Evolutionary conservation across 495 filamentous ascomycete species (phyloP).

Genomic region (Apodospora peruviana): DNA sequence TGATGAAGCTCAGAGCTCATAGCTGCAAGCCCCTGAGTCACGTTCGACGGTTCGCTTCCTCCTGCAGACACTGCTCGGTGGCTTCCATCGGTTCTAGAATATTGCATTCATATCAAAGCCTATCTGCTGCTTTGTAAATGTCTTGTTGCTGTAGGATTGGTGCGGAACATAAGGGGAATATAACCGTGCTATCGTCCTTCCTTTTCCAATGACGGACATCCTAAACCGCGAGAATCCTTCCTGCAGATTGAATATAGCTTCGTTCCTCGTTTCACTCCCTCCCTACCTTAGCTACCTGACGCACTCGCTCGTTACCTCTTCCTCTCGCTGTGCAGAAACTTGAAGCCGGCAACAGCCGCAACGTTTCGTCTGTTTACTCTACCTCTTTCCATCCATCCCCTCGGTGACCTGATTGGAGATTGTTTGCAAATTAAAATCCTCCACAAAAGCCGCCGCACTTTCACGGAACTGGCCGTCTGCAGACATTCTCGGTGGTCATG

Average conservation of each 20-base stretch:
- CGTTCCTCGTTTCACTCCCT: neutral
- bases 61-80: neutral
- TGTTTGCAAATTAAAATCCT: no score
- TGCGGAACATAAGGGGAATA: neutral
- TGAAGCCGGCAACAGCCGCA: constrained; percentile 2
- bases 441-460: no score
- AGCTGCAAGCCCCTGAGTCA: no score
- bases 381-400: neutral
- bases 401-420: neutral
- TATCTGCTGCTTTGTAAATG: neutral
- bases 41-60: neutral
- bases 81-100: constrained; percentile 7
- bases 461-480: no score
- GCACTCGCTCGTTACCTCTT: no score
- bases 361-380: neutral
- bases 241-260: neutral
- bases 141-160: neutral
- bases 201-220: constrained; percentile 1
- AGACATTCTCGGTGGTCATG: neutral
- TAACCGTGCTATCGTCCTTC: constrained; percentile 1
- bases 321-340: neutral
- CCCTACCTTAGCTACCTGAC: no score
- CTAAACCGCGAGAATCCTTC: neutral
- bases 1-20: neutral
- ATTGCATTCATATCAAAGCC: neutral